Percentiles rank a stretch among this genome's conserved stretches.
Evolutionary conservation across 495 filamentous ascomycete species (phyloP).

Genomic region (Lophium mytilinum): DNA sequence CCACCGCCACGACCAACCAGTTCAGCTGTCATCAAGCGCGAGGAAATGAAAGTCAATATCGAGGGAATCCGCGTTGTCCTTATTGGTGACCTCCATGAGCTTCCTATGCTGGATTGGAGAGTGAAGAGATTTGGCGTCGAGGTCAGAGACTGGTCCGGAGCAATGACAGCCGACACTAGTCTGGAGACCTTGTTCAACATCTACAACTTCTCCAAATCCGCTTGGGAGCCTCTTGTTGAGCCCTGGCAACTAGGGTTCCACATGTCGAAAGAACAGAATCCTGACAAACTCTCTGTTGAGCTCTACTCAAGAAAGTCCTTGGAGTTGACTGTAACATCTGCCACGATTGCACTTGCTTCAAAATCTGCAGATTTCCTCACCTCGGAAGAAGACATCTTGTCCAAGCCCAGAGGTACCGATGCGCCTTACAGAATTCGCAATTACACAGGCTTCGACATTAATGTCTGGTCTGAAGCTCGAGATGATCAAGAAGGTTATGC

Average conservation of each 20-base stretch:
- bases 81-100: slow-evolving; percentile 90
- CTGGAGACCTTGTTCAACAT: slow-evolving; percentile 93
- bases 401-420: slow-evolving; percentile 85
- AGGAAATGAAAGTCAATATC: slow-evolving; percentile 75
- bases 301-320: slow-evolving; percentile 79
- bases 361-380: slow-evolving; percentile 88
- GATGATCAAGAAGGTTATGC: slow-evolving; percentile 55
- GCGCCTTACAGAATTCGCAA: slow-evolving; percentile 91
- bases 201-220: slow-evolving; percentile 97
- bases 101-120: slow-evolving; percentile 89
- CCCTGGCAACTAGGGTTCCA: slow-evolving; percentile 93
- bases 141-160: slow-evolving; percentile 83
- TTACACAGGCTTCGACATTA: slow-evolving; percentile 84
- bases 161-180: slow-evolving; percentile 75
- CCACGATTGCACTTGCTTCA: slow-evolving; percentile 84
- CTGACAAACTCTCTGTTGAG: slow-evolving; percentile 72
- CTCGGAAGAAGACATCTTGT: slow-evolving; percentile 84
- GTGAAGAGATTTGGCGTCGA: slow-evolving; percentile 80
- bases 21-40: slow-evolving; percentile 59
- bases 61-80: slow-evolving; percentile 88
- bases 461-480: slow-evolving; percentile 58
- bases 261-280: slow-evolving; percentile 67
- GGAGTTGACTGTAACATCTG: slow-evolving; percentile 86
- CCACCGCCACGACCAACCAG: slow-evolving; percentile 24
- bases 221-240: slow-evolving; percentile 94